Evolutionary conservation across 75 land plant species (phyloP).

Genomic region (Pinus tabuliformis): DNA sequence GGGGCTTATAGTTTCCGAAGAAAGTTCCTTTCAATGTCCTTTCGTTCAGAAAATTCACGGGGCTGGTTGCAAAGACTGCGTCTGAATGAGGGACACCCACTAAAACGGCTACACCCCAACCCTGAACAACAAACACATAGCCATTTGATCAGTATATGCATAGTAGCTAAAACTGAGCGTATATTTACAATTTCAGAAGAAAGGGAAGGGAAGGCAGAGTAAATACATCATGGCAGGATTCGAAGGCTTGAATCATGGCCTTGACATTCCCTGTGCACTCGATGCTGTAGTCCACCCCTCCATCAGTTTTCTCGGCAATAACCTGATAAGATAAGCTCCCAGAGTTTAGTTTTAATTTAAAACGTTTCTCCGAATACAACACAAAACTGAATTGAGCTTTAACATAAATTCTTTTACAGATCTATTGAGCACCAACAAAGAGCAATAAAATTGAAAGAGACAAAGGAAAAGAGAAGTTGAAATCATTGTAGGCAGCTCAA

Average conservation of each 20-base stretch:
- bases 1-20: slow-evolving; percentile 43
- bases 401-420: no score
- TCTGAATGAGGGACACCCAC: slow-evolving; percentile 17
- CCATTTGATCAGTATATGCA: no score
- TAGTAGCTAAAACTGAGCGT: no score
- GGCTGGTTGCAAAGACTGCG: slow-evolving; percentile 12
- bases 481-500: not conserved
- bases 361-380: no score
- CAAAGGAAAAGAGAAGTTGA: no score
- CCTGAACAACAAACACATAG: slow-evolving; percentile 10
- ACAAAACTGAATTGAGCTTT: no score
- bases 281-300: slow-evolving; percentile 59
- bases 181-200: not conserved
- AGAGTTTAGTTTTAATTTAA: no score
- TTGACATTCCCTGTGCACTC: slow-evolving; percentile 63
- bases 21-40: slow-evolving; percentile 35
- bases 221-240: slow-evolving; percentile 44
- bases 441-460: no score
- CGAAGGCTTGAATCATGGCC: slow-evolving; percentile 49
- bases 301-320: slow-evolving; percentile 45
- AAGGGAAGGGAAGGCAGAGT: not conserved
- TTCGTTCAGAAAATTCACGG: slow-evolving; percentile 26
- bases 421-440: no score
- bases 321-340: slow-evolving; percentile 6
- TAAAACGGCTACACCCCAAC: slow-evolving; percentile 32